These are phyloP conservation scores for Fusarium globosum DNA, from an alignment of 2,329 filamentous ascomycete species.

Conservation along the genomic window DNA sequence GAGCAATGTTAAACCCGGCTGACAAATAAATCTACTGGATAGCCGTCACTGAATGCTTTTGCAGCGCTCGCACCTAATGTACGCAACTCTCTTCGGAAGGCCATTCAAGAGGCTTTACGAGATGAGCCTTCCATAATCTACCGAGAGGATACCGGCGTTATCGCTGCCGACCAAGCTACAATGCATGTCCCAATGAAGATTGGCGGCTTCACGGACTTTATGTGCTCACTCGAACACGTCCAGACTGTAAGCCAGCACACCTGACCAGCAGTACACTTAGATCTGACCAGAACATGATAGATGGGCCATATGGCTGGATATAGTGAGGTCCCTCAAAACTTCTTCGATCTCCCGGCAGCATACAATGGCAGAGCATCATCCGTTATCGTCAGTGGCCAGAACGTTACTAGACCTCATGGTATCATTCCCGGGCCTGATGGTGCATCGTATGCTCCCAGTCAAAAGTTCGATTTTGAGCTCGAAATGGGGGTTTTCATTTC, in stretches of 20 bases:
- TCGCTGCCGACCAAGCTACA: neutral
- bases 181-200: neutral
- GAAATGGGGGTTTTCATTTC: neutral
- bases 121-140: neutral
- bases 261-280: rapidly evolving
- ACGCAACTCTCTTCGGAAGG: neutral
- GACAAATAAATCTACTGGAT: rapidly evolving
- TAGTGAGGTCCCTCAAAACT: neutral
- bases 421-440: neutral
- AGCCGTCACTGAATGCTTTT: neutral
- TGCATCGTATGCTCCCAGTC: neutral
- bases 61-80: neutral
- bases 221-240: neutral
- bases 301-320: neutral
- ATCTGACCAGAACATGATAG: neutral
- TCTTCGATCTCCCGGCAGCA: neutral
- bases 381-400: neutral
- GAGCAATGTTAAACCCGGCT: rapidly evolving
- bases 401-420: neutral
- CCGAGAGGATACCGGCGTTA: rapidly evolving
- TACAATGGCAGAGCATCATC: neutral
- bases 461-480: neutral
- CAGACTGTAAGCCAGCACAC: neutral
- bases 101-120: neutral
- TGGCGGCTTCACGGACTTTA: neutral